A percentile compares a stretch with the other conserved stretches of the same genome.
Evolutionary conservation across 345 rosid genomes (phyloP).

Genomic region (Acer saccharum): DNA sequence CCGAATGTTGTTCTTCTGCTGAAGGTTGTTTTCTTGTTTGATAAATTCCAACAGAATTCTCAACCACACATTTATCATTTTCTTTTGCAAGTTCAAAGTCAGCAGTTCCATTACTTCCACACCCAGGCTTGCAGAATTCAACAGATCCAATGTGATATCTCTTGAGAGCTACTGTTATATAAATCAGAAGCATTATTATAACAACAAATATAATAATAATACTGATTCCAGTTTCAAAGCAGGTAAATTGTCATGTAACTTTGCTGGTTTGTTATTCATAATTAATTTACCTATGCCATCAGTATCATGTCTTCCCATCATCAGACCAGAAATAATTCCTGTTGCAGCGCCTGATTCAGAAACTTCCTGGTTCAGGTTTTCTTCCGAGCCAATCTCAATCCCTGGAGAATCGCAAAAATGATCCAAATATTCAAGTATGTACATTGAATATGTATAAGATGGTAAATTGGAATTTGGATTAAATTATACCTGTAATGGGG

Average conservation of each 20-base stretch:
- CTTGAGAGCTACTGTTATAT: slow-evolving; percentile 34
- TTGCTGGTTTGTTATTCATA: not conserved
- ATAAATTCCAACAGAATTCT: slow-evolving; percentile 20
- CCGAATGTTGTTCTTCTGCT: slow-evolving; percentile 22
- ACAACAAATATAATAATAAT: slow-evolving; percentile 6
- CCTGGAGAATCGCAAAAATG: slow-evolving; percentile 30
- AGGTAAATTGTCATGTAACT: not conserved
- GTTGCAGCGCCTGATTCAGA: slow-evolving; percentile 25
- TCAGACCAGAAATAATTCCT: slow-evolving; percentile 30
- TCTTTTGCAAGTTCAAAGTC: slow-evolving; percentile 21
- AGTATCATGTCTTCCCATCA: slow-evolving; percentile 27
- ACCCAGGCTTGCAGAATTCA: slow-evolving; percentile 24
- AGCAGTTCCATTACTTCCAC: slow-evolving; percentile 28
- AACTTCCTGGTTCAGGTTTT: slow-evolving; percentile 33
- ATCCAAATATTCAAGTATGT: slow-evolving; percentile 9
- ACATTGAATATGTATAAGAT: not conserved
- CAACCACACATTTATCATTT: slow-evolving; percentile 16
- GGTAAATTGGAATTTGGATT: slow-evolving; percentile 17
- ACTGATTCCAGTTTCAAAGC: slow-evolving; percentile 14
- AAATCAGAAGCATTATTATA: slow-evolving; percentile 29
- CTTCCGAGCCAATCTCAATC: slow-evolving; percentile 33
- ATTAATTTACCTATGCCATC: slow-evolving; percentile 42
- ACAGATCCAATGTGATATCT: slow-evolving; percentile 29
- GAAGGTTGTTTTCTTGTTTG: slow-evolving; percentile 30
- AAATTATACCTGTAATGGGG: slow-evolving; percentile 36